A percentile compares a stretch with the other conserved stretches of the same genome.
Evolutionary conservation across 768 basidiomycete genomes (phyloP).

Genomic region (Punctularia strigosozonata): DNA sequence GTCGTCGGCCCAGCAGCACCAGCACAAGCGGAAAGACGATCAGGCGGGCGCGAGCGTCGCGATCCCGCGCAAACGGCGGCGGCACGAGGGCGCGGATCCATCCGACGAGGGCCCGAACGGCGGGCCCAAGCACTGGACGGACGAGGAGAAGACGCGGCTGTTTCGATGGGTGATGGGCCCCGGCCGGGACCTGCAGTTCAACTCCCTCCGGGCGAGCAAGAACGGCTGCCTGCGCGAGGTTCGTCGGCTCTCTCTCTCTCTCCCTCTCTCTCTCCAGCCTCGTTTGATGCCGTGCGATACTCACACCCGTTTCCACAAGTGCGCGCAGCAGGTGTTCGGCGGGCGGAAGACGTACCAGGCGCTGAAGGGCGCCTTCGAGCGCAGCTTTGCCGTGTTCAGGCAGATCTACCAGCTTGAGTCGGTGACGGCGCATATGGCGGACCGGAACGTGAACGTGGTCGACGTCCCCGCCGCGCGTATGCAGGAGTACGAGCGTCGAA

Average conservation of each 20-base stretch:
- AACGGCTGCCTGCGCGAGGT: slow-evolving; percentile 79
- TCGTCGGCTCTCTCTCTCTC: slow-evolving; percentile 3
- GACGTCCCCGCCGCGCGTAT: slow-evolving; percentile 53
- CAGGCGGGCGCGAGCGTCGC: too few relatives aligned
- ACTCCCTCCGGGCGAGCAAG: slow-evolving; percentile 64
- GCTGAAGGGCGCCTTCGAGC: slow-evolving; percentile 76
- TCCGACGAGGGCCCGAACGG: slow-evolving; percentile 11
- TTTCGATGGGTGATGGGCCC: slow-evolving; percentile 72
- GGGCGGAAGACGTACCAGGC: slow-evolving; percentile 77
- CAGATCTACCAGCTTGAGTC: slow-evolving; percentile 67
- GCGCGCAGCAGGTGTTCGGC: slow-evolving; percentile 57
- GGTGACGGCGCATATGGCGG: slow-evolving; percentile 28
- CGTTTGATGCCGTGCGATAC: background rate
- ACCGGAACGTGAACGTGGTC: slow-evolving; percentile 23
- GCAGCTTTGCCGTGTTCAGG: slow-evolving; percentile 77
- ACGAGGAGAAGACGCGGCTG: slow-evolving; percentile 68
- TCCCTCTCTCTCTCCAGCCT: slow-evolving; percentile 2
- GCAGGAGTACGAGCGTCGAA: slow-evolving; percentile 60
- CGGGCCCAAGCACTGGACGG: slow-evolving; percentile 81
- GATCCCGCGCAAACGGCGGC: slow-evolving; percentile 9
- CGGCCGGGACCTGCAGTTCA: slow-evolving; percentile 69
- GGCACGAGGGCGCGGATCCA: slow-evolving; percentile 11
- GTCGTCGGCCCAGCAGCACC: too few relatives aligned
- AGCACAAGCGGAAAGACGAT: too few relatives aligned
- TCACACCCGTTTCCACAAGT: slow-evolving; percentile 27